phyloP scores from a whole-genome alignment of 805 yeast species.

The Scheffersomyces amazonensis region DNA sequence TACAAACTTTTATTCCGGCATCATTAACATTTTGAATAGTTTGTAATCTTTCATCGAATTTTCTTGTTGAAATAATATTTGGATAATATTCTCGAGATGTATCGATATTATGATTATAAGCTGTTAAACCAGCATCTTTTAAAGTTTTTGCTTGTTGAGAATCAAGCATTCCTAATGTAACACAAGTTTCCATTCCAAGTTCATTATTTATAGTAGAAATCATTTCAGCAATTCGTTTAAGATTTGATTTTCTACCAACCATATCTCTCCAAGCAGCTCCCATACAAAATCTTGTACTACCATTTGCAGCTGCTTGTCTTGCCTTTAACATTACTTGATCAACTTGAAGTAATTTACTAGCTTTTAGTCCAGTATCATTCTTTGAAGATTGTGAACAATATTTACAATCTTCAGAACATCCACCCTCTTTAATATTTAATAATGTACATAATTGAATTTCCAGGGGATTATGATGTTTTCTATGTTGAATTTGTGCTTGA shows the following conservation, averaged over 20 bases:
- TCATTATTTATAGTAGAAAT: conserved; percentile 55
- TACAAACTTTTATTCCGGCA: conserved; percentile 67
- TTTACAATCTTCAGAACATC: conserved; percentile 79
- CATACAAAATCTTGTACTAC: conserved; percentile 77
- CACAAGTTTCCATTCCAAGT: conserved; percentile 73
- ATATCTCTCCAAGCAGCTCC: conserved; percentile 90
- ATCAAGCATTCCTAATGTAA: conserved; percentile 75
- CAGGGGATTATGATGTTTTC: conserved; percentile 62
- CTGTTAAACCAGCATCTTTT: conserved; percentile 71
- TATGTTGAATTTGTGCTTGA: conserved; percentile 61
- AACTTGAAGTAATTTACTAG: conserved; percentile 58
- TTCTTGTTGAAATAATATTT: conserved; percentile 65
- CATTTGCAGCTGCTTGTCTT: conserved; percentile 60
- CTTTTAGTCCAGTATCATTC: conserved; percentile 68
- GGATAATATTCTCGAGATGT: conserved; percentile 78
- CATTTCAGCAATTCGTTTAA: conserved; percentile 63
- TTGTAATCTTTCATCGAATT: conserved; percentile 66
- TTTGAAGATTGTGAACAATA: conserved; percentile 77
- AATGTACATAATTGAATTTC: conserved; percentile 76
- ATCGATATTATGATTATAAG: conserved; percentile 79
- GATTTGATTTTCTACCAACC: conserved; percentile 70
- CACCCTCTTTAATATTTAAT: conserved; percentile 74
- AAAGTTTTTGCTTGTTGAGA: conserved; percentile 59
- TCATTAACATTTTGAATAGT: conserved; percentile 64
- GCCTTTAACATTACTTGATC: conserved; percentile 69